Percentiles rank a stretch among this genome's conserved stretches.
Evolutionary conservation across 2,329 filamentous ascomycete genomes (phyloP).

Genomic region (Fusarium duplospermum): DNA sequence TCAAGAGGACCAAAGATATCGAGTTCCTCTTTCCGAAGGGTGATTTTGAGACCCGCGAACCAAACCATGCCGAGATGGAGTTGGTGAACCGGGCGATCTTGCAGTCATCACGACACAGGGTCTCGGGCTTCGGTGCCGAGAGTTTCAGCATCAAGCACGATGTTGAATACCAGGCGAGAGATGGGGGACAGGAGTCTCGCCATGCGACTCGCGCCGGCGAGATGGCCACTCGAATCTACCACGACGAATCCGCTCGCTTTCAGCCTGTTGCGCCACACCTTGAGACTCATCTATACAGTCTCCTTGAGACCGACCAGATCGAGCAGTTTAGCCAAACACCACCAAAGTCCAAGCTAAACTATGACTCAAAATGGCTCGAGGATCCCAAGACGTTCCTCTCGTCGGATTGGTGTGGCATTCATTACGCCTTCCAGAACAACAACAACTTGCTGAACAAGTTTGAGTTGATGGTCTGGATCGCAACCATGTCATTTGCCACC

Average conservation of each 20-base stretch:
- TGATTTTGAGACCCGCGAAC: fast-evolving
- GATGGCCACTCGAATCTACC: not conserved
- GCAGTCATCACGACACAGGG: conserved; percentile 9
- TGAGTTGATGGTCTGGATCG: conserved; percentile 32
- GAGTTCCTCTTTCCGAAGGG: conserved; percentile 21
- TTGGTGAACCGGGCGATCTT: conserved; percentile 32
- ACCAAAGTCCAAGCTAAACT: conserved; percentile 1
- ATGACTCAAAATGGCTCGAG: conserved; percentile 33
- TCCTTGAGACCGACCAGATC: not conserved
- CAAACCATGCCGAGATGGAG: not conserved
- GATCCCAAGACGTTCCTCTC: not conserved
- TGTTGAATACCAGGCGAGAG: conserved; percentile 17
- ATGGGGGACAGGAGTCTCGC: not conserved
- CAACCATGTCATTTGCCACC: conserved; percentile 23
- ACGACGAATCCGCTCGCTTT: not conserved
- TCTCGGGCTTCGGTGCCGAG: conserved; percentile 39
- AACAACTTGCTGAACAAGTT: conserved; percentile 26
- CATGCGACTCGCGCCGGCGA: not conserved
- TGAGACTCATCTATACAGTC: not conserved
- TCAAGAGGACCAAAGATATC: not conserved
- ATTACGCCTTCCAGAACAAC: conserved; percentile 22
- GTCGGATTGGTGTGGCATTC: conserved; percentile 29
- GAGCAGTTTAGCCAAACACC: not conserved
- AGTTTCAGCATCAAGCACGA: conserved; percentile 20
- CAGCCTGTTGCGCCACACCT: not conserved